Percentiles rank a stretch among this genome's conserved stretches.
These are phyloP conservation scores for Limonium bicolor DNA, from an alignment of 148 eudicot species.

Conservation along the genomic window DNA sequence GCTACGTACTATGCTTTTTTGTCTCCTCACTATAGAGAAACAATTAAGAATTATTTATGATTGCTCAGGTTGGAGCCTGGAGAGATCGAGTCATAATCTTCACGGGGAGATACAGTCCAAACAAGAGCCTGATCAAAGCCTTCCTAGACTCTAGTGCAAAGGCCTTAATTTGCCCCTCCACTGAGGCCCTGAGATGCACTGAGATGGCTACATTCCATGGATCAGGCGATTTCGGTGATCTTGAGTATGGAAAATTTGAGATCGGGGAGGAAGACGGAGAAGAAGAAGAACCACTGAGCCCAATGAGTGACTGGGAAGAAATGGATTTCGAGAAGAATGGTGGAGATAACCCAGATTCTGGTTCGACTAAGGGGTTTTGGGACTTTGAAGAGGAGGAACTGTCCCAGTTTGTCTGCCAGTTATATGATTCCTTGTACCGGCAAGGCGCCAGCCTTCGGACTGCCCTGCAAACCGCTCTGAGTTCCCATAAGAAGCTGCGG, in stretches of 20 bases:
- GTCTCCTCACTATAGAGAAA: no score
- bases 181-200: conserved; percentile 70
- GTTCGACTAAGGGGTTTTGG: conserved; percentile 40
- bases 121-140: conserved; percentile 58
- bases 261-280: conserved; percentile 78
- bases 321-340: conserved; percentile 54
- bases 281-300: conserved; percentile 64
- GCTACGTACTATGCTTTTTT: no score
- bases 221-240: conserved; percentile 35
- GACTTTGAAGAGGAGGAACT: conserved; percentile 81
- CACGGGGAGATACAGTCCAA: conserved; percentile 57
- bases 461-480: conserved; percentile 59
- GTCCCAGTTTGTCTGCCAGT: conserved; percentile 49
- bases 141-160: conserved; percentile 86
- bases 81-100: conserved; percentile 76
- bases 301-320: conserved; percentile 92
- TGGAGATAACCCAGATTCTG: conserved; percentile 33
- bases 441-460: conserved; percentile 44
- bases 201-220: conserved; percentile 69
- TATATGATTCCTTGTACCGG: conserved; percentile 55
- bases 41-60: no score
- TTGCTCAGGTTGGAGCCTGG: conserved; percentile 78
- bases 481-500: conserved; percentile 56
- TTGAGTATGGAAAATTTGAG: conserved; percentile 80
- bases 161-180: conserved; percentile 77